Percentiles rank a stretch among this genome's conserved stretches.
phyloP scores from a whole-genome alignment of 2,329 filamentous ascomycete genomes.

The Trichophyton verrucosum region DNA sequence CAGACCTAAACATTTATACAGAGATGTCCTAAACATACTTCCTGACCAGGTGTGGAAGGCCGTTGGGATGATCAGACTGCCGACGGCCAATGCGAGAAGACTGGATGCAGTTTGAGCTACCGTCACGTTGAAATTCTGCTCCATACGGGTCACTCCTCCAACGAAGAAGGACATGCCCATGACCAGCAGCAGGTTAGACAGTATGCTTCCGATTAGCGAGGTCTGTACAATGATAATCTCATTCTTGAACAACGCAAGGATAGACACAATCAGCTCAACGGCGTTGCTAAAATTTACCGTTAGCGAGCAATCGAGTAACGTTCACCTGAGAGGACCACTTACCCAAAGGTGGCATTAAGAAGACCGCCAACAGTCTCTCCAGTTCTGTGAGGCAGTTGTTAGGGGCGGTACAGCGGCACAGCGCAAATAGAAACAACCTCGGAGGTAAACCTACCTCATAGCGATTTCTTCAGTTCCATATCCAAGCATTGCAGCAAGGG shows the following conservation, averaged over 20 bases:
- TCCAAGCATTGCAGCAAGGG: constrained; percentile 71
- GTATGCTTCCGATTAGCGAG: constrained; percentile 78
- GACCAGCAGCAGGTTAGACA: constrained; percentile 80
- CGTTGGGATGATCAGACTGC: constrained; percentile 41
- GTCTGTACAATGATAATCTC: constrained; percentile 83
- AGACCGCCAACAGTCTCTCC: constrained; percentile 81
- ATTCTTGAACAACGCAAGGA: constrained; percentile 63
- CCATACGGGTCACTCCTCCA: constrained; percentile 66
- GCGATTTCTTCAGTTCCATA: constrained; percentile 88
- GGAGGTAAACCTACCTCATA: constrained; percentile 15
- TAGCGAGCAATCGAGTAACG: neutral
- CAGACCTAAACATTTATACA: neutral
- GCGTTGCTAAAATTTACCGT: constrained; percentile 45
- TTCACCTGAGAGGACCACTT: constrained; percentile 6
- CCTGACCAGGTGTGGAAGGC: constrained; percentile 3
- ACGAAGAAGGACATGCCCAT: constrained; percentile 90
- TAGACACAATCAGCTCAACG: constrained; percentile 76
- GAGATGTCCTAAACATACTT: neutral
- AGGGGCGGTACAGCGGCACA: neutral
- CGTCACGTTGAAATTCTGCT: constrained; percentile 85
- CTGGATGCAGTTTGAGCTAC: constrained; percentile 83
- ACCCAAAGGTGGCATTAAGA: constrained; percentile 77
- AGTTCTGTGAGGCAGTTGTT: constrained; percentile 29
- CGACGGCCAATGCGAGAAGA: constrained; percentile 65
- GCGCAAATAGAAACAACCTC: constrained; percentile 14